phyloP scores from a whole-genome alignment of 1,139 yeast species.

The Yamadazyma triangularis region DNA sequence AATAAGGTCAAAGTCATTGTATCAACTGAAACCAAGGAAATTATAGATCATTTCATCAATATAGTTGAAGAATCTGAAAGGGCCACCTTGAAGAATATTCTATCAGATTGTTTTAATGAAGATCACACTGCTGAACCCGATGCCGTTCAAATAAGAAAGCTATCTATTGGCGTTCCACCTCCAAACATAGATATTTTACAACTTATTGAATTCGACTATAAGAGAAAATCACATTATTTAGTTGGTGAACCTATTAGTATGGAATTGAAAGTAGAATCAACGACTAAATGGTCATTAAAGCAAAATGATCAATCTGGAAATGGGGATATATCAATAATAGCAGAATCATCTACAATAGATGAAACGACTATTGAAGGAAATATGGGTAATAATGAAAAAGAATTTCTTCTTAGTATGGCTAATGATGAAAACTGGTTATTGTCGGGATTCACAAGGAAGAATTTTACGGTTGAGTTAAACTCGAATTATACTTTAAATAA shows the following conservation, averaged over 20 bases:
- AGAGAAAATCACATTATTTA: constrained; percentile 36
- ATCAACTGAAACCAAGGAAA: constrained; percentile 7
- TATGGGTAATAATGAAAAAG: neutral
- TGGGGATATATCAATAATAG: constrained; percentile 16
- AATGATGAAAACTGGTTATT: constrained; percentile 61
- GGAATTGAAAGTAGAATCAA: constrained; percentile 40
- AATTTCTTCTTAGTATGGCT: constrained; percentile 10
- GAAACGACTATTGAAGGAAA: constrained; percentile 1
- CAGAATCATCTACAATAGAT: constrained; percentile 23
- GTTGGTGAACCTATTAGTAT: constrained; percentile 63
- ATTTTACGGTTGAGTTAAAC: constrained; percentile 30
- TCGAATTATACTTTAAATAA: constrained; percentile 8
- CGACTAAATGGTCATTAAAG: constrained; percentile 38
- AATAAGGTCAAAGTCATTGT: constrained; percentile 5
- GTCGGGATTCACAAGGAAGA: constrained; percentile 56
- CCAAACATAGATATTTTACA: constrained; percentile 52
- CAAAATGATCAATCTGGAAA: constrained; percentile 6
- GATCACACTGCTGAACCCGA: neutral
- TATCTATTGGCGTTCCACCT: constrained; percentile 47
- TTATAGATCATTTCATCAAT: constrained; percentile 1
- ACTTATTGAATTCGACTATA: constrained; percentile 40
- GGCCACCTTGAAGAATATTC: neutral
- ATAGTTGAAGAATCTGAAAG: neutral
- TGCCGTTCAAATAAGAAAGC: too few relatives aligned
- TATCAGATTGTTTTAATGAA: neutral